These are phyloP conservation scores for Aureobasidium melanogenum DNA, from an alignment of 2,329 filamentous ascomycete species.

Conservation along the genomic window DNA sequence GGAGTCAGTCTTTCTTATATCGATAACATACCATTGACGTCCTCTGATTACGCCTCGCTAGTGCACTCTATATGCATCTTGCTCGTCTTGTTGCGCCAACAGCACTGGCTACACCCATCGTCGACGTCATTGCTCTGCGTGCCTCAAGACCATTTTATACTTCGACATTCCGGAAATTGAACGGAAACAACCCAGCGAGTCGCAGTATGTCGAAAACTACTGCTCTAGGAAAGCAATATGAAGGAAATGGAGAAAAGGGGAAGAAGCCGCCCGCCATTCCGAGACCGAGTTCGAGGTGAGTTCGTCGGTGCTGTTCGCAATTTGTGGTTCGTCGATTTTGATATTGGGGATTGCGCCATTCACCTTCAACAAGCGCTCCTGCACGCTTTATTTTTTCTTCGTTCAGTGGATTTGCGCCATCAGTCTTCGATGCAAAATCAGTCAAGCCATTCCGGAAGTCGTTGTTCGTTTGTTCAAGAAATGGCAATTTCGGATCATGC, in stretches of 20 bases:
- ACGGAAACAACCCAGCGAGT: background rate
- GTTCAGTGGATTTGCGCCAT: background rate
- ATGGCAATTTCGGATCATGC: background rate
- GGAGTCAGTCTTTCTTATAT: background rate
- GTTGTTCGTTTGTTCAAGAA: background rate
- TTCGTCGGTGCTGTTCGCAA: background rate
- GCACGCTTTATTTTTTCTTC: background rate
- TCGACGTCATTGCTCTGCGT: background rate
- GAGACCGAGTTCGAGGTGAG: constrained; percentile 56
- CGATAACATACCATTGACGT: background rate
- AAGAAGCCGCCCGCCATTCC: constrained; percentile 39
- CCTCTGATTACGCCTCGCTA: background rate
- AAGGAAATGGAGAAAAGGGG: constrained; percentile 13
- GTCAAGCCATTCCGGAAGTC: background rate
- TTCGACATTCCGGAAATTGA: background rate
- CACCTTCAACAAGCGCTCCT: background rate
- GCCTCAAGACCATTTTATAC: background rate
- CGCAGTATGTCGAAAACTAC: background rate
- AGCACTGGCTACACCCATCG: background rate
- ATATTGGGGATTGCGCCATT: background rate
- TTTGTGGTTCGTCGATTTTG: background rate
- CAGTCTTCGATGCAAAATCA: background rate
- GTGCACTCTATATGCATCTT: background rate
- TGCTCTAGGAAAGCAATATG: background rate
- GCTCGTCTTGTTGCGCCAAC: constrained; percentile 1